Base-by-base conservation (phyloP, 2,329 filamentous ascomycete genomes). In the Trichoderma sp. region DNA sequence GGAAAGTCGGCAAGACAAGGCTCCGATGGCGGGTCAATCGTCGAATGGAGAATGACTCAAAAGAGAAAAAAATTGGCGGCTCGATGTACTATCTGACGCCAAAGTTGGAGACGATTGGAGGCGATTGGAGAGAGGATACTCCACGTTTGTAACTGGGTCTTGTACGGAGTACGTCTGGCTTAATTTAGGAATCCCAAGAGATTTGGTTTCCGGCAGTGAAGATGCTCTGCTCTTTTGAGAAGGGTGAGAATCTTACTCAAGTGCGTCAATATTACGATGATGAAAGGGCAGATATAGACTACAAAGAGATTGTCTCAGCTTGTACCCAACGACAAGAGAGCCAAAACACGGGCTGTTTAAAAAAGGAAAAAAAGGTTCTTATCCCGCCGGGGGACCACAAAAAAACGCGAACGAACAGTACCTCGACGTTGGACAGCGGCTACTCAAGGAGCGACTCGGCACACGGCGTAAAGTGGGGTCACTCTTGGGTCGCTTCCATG, bases 381-480 rank as follows among this genome's bases (percentile, higher is more conserved):
- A 73, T 73, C 71, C 71, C 71, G 71, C 45, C 63, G 71, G 60
- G 29, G 69, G 45, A 11, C 60, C 60, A 53, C 38, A 56, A 31
- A 21, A 62, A 12, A 35, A 60, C 14, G 56, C 6, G 29, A 24
- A 24, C 24, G 59, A 21, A 35, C 33, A 7, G 38, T 63, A 63
- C 38, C 35, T 63, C n/a, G 68, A 53, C 35, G 38, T 29, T 63
- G 31, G 68, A 72, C 68, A 64, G 68, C 68, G 68, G 68, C 68
- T 72, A 72, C 68, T 72, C 59, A 64, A 72, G 68, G 68, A 72
- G 68, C 21, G 45, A n/a, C 21, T 63, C 68, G 71, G 60, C 45
- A 63, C 68, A 38, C 71, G 71, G 71, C 71, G 71, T 73, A 65
- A n/a, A 27, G 71, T 73, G 71, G 71, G 71, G 50, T 73, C 60